A percentile compares a stretch with the other conserved stretches of the same genome.
Conservation (phyloP, 108 stramenopile species). For the Pseudonitzschia delicatissima region DNA sequence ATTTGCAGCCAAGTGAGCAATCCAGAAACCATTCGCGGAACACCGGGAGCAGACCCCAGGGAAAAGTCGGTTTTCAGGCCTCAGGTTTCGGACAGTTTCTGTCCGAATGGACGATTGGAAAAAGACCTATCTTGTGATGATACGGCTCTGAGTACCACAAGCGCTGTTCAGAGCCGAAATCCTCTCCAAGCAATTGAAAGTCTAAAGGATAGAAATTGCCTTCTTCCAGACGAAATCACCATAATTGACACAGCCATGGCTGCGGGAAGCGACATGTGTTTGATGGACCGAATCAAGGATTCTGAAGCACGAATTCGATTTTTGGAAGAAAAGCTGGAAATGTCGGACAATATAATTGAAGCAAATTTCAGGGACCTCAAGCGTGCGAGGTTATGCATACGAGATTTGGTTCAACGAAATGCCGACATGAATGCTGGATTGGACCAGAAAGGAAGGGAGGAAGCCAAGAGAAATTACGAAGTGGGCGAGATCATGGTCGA, state of each 20-base stretch:
- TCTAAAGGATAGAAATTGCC: conserved; percentile 8
- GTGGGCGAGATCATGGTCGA: conserved; percentile 29
- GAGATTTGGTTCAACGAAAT: conserved; percentile 36
- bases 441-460: conserved; percentile 22
- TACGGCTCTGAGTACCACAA: conserved; percentile 14
- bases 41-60: not conserved
- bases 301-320: conserved; percentile 25
- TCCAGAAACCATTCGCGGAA: conserved; percentile 26
- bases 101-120: conserved; percentile 3
- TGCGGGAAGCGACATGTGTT: conserved; percentile 9
- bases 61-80: not conserved
- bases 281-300: conserved; percentile 25
- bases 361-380: conserved; percentile 32
- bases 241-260: conserved; percentile 16
- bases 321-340: conserved; percentile 31
- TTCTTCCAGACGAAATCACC: conserved; percentile 31
- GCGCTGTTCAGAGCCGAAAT: conserved; percentile 10
- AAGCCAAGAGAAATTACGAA: conserved; percentile 34
- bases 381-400: conserved; percentile 32
- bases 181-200: conserved; percentile 25
- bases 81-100: not conserved
- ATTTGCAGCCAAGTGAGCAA: conserved; percentile 19
- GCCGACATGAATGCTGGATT: conserved; percentile 18
- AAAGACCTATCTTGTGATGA: conserved; percentile 28
- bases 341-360: conserved; percentile 38